phyloP scores from a whole-genome alignment of 306 rosid species.

The Echinosophora koreensis region DNA sequence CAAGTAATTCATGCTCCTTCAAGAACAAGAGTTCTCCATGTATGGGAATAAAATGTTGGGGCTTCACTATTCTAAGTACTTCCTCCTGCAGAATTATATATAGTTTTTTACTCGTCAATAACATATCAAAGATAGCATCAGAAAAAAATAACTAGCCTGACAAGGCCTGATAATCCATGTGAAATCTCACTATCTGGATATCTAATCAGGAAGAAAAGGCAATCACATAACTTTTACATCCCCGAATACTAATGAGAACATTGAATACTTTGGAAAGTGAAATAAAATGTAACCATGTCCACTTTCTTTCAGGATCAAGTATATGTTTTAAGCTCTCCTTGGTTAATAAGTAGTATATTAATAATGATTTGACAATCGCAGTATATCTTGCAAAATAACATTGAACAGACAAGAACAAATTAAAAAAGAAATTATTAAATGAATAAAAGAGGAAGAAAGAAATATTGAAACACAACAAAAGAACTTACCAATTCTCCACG shows the following conservation, averaged over 20 bases:
- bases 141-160: constrained; percentile 29
- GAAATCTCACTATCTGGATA: constrained; percentile 1
- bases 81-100: constrained; percentile 77
- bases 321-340: constrained; percentile 2
- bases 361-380: constrained; percentile 19
- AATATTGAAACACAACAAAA: constrained; percentile 33
- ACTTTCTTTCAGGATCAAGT: constrained; percentile 27
- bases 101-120: constrained; percentile 21
- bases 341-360: constrained; percentile 2
- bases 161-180: constrained; percentile 4
- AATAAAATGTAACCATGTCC: not conserved
- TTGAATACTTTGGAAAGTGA: not conserved
- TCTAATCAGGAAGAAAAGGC: not conserved
- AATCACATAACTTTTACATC: not conserved
- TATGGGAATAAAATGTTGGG: constrained; percentile 97
- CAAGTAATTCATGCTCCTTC: constrained; percentile 96
- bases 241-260: not conserved
- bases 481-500: constrained; percentile 85
- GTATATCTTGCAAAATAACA: not conserved
- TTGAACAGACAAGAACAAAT: constrained; percentile 1
- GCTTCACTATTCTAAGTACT: constrained; percentile 92
- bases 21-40: constrained; percentile 97
- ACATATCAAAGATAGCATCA: constrained; percentile 38
- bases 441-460: not conserved
- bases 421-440: not conserved